Base-by-base conservation (phyloP, 202 grass and related monocot species). In the Carex arenaria region DNA sequence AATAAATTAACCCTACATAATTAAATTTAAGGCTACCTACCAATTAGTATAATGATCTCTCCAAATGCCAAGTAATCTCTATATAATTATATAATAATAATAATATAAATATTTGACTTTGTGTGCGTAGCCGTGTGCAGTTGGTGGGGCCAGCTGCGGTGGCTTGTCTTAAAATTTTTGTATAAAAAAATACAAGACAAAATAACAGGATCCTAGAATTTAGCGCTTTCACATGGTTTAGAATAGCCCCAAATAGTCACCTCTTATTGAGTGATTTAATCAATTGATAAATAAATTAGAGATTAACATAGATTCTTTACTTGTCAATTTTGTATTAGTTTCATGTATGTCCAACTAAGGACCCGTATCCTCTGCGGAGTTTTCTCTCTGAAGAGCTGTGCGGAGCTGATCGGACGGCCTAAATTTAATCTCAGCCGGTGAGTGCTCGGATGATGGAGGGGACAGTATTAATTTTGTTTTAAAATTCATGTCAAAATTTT, bases 151-250 rank as follows among this genome's bases (percentile, higher is more conserved):
- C 1, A 67, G 11, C 64, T 36, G 30, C 1, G 64, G 28, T 67
- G 64, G 64, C 30, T 36, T 34, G 64, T 47, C 45, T 47, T 47
- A 47, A 47, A 47, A 47, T 10, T 47, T 11, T 10, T 47, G 45
- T 11, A 47, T 10, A 10, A 10, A 1, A 71, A 20, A 54, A 28
- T 75, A 55, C 13, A 56, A 19, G 47, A 32, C 26, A 26, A 76
- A 77, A 59, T 59, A 59, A 57, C 53, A 11, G 34, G 26, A 77
- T 77, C 53, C 72, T 59, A 38, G 17, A 59, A 77, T 10, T 54
- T 66, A 51, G 79, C 38, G 22, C 62, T 54, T 67, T 82, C 63
- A 82, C 80, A 56, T 82, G 61, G 72, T 36, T 17, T 26, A 34
- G 80, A 82, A 67, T 22, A 82, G 63, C 17, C 23, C 43, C 10